Base-by-base conservation (phyloP, 2,329 filamentous ascomycete genomes). In the Fonsecaea multimorphosa region DNA sequence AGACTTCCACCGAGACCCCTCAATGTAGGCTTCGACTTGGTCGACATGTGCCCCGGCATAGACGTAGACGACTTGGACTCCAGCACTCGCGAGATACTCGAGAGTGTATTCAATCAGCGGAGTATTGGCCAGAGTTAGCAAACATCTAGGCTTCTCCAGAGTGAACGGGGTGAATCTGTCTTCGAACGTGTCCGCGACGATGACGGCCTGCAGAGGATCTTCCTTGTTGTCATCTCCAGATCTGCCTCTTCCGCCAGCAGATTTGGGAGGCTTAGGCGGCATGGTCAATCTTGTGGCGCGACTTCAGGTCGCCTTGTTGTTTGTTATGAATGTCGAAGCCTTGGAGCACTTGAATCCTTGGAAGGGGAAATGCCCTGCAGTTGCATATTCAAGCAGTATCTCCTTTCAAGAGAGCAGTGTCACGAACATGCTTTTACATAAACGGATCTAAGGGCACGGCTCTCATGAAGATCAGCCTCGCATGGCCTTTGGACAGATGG, bases 101-200 rank as follows among this genome's bases (percentile, higher is more conserved):
- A 98, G 88, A 3, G 94, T 98, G 78, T 99, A 98, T 78, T 99
- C 95, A 80, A 99, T 96, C 69, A 99, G 84, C 38, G 95, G 94
- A 1, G 90, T 93, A 78, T 98, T 98, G 66, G 92, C 95, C 66
- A 99, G 85, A 11, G 94, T 93, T 6, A 99, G 84, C 34, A 99
- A 89, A 82, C 95, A 98, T 91, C 95, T 87, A 75, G 95, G 95
- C 72, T 87, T 91, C 76, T 97, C 91, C 64, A 96, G 81, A 0
- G 93, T 94, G 75, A 98, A 95, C 0, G 95, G 95, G 72, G 85
- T 87, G 80, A 96, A 99, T 77, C 92, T 85, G 55, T 92, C 93
- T 78, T 98, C 93, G 77, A 96, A 99, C 0, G 92, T 93, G 82
- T 99, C 95, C 71, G 94, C 91, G 70, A 99, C 87, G 65, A 99